phyloP scores from a whole-genome alignment of 78 protist species.

The Bigelowiella natans region DNA sequence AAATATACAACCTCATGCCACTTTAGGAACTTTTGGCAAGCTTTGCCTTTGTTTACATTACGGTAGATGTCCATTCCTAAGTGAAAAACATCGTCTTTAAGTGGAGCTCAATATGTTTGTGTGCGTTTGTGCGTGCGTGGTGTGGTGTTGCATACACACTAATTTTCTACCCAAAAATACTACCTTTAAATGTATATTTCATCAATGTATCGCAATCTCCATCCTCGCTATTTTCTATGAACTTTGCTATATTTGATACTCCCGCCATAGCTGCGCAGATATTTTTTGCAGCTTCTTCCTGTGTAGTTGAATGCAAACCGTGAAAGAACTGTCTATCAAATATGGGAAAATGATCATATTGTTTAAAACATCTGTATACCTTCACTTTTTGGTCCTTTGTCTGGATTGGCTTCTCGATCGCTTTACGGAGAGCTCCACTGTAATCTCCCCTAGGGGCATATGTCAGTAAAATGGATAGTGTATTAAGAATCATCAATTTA shows the following conservation, averaged over 20 bases:
- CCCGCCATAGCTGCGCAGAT: not conserved
- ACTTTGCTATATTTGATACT: not conserved
- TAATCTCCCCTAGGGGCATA: not conserved
- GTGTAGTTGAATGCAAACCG: not conserved
- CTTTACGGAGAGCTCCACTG: not conserved
- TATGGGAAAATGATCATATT: no score
- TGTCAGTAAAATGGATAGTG: no score
- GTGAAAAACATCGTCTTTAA: no score
- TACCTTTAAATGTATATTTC: not conserved
- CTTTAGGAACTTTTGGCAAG: not conserved
- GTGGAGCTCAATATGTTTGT: no score
- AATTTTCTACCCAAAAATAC: no score
- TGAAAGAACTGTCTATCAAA: no score
- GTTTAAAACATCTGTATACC: no score
- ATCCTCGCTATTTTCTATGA: not conserved
- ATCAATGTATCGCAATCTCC: not conserved
- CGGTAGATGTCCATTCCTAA: not conserved
- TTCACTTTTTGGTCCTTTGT: not conserved
- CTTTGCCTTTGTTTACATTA: not conserved
- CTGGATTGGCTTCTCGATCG: not conserved
- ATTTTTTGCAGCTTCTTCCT: not conserved
- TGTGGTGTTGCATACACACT: no score
- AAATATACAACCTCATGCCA: no score
- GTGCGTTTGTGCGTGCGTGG: no score
- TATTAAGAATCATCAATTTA: no score